Conservation (phyloP, 2,329 filamentous ascomycete species). For the Penicillium sp. region DNA sequence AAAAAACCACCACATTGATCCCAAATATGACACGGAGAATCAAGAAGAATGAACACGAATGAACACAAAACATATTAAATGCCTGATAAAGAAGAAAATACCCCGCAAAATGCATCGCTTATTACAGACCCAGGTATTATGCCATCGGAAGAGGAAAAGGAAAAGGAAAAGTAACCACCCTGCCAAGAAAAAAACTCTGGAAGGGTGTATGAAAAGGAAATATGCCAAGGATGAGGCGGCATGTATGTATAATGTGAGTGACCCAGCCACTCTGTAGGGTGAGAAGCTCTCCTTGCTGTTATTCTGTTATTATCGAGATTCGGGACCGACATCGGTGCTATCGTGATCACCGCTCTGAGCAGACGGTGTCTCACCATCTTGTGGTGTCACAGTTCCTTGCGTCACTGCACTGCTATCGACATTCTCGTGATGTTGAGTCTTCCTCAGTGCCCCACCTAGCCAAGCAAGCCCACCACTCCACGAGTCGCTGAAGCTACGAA, state of each 20-base stretch:
- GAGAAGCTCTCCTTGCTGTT: not conserved
- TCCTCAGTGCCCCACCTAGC: constrained; percentile 35
- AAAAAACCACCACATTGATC: not conserved
- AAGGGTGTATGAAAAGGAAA: not conserved
- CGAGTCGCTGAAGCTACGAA: constrained; percentile 41
- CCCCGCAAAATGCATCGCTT: constrained; percentile 22
- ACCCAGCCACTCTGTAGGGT: constrained; percentile 19
- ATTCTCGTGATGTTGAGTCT: not conserved
- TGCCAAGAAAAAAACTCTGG: constrained; percentile 1
- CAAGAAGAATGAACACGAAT: not conserved
- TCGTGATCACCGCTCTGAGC: not conserved
- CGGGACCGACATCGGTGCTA: not conserved
- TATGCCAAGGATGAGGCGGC: not conserved
- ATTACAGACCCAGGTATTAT: constrained; percentile 16
- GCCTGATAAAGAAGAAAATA: constrained; percentile 6
- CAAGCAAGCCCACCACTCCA: constrained; percentile 37
- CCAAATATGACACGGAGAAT: not conserved
- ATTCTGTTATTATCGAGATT: constrained; percentile 11
- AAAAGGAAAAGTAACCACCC: not conserved
- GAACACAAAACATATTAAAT: constrained; percentile 11
- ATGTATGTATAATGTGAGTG: constrained; percentile 17
- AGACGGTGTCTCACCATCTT: constrained; percentile 1
- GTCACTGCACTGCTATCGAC: constrained; percentile 12
- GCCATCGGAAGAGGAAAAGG: not conserved
- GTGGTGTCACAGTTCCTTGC: constrained; percentile 13